Base-by-base conservation (phyloP, 345 rosid genomes). In the Hirschfeldia incana region DNA sequence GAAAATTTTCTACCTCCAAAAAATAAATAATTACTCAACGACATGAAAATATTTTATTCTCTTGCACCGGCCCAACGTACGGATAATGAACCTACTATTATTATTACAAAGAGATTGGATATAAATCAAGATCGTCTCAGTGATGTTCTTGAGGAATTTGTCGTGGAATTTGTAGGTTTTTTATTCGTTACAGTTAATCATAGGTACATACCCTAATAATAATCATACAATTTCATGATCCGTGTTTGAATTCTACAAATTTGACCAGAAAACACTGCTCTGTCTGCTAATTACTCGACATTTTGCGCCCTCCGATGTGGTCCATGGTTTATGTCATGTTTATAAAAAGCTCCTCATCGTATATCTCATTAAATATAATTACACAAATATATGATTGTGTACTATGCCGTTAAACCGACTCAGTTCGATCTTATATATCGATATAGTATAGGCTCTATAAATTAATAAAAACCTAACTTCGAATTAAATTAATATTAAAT, bases 281-380 rank as follows among this genome's bases (percentile, higher is more conserved):
- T 71, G 81, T 78, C 66, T 64, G 67, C 67, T 78, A 71, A 70
- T 71, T 30, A 64, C 72, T 51, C 34, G 76, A 78, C 72, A 78
- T 4, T 49, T 69, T 28, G 65, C n/a, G 66, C 55, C 51, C 36
- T 70, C 17, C 80, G 75, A 63, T 63, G 75, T 77, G 75, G 75
- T 69, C 71, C 71, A 63, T 46, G 21, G 42, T 37, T 53, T 36
- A 33, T 70, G 29, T 61, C 70, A 61, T 44, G 27, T 42, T 27
- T 26, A 10, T 59, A 16, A 13, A 32, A 11, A 9, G 51, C 65
- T 75, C 65, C 37, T 63, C 46, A 16, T 46, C 51, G 70, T 73
- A 49, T 74, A 7, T 32, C 32, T 29, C 61, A 30, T 44, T 30
- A 30, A 73, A 55, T 17, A 55, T 55, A 44, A 42, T 28, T 60